phyloP scores from a whole-genome alignment of 129 eudicot species.

The Ambrosia artemisiifolia region DNA sequence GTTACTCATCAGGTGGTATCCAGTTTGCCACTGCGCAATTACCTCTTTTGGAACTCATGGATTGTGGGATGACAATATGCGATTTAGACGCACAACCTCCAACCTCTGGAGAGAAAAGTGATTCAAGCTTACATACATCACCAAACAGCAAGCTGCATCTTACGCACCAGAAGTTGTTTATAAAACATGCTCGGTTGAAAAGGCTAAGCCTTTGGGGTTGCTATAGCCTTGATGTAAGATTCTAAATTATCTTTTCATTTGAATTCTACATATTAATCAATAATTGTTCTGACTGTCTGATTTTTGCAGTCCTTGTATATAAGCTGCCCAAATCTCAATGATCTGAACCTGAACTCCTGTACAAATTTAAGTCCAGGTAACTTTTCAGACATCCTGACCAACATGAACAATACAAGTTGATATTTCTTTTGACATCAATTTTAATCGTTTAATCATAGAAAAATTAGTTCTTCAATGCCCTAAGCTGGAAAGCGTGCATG shows the following conservation, averaged over 20 bases:
- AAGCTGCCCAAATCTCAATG: conserved; percentile 84
- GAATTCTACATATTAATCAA: background rate
- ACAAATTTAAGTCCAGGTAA: conserved; percentile 78
- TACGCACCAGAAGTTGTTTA: conserved; percentile 73
- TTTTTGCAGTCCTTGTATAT: conserved; percentile 75
- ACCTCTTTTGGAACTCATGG: conserved; percentile 92
- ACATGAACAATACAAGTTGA: background rate
- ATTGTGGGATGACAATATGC: conserved; percentile 94
- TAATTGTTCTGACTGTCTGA: conserved; percentile 14
- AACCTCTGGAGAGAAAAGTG: conserved; percentile 34
- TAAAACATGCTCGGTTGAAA: conserved; percentile 77
- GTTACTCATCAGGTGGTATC: conserved; percentile 65
- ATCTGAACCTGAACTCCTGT: conserved; percentile 81
- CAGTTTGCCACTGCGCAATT: conserved; percentile 96
- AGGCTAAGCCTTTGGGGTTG: conserved; percentile 98
- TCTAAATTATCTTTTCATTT: conserved; percentile 1
- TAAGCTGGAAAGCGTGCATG: conserved; percentile 74
- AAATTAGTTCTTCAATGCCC: conserved; percentile 84
- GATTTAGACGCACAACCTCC: conserved; percentile 43
- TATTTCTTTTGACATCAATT: background rate
- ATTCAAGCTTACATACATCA: conserved; percentile 35
- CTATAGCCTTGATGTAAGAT: conserved; percentile 92
- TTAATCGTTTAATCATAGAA: conserved; percentile 41
- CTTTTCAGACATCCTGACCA: background rate
- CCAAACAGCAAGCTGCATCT: conserved; percentile 60